Conservation (phyloP, 2,329 filamentous ascomycete genomes). For the Fusarium anthophilum region DNA sequence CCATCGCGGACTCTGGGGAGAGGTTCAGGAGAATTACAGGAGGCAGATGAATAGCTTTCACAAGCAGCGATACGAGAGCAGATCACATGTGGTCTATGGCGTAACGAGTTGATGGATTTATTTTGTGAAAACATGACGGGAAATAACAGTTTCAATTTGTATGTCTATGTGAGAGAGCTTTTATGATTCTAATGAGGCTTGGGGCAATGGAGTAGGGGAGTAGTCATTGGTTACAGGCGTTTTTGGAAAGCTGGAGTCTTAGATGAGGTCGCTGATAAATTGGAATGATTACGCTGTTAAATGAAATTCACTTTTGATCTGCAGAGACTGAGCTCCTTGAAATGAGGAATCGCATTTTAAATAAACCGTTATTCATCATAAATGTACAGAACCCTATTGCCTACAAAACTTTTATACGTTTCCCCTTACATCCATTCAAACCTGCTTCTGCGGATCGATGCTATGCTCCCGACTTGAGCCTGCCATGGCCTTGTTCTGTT, state of each 20-base stretch:
- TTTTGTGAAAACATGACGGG: not conserved
- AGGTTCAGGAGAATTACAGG: conserved; percentile 44
- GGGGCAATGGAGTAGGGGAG: not conserved
- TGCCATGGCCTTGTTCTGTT: conserved; percentile 7
- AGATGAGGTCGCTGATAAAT: not conserved
- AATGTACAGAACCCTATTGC: not conserved
- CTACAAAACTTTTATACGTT: not conserved
- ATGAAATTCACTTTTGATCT: not conserved
- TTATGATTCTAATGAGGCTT: not conserved
- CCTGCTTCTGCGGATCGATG: conserved; percentile 32
- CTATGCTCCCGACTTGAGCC: conserved; percentile 37
- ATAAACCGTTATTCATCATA: not conserved
- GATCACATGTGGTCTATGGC: conserved; percentile 36
- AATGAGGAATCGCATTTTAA: not conserved
- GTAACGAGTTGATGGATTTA: conserved; percentile 13
- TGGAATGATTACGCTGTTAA: not conserved
- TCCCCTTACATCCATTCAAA: not conserved
- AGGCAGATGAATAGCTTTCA: conserved; percentile 37
- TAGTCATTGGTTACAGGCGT: not conserved
- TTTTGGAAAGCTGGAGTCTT: not conserved
- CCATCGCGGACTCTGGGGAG: conserved; percentile 44
- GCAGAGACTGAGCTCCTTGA: not conserved
- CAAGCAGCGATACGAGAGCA: conserved; percentile 29
- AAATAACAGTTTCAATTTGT: not conserved
- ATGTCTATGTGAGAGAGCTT: not conserved